phyloP scores from a whole-genome alignment of 805 yeast genomes.

The Saccharomyces kudriavzevii region DNA sequence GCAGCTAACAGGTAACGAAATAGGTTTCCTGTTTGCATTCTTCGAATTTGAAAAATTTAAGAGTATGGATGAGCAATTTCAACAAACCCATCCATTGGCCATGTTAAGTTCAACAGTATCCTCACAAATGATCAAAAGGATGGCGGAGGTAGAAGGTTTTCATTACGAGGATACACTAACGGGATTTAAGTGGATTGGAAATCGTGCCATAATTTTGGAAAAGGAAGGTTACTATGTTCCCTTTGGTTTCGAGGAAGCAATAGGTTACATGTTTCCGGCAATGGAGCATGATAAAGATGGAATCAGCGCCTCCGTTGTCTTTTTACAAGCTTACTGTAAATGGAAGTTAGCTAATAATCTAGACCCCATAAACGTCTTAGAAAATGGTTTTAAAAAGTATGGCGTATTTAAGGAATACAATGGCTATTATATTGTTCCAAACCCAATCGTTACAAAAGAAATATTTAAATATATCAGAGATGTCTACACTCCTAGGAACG shows the following conservation, averaged over 20 bases:
- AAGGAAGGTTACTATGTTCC: slow-evolving; percentile 60
- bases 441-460: slow-evolving; percentile 40
- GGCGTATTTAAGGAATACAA: slow-evolving; percentile 83
- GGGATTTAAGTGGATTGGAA: slow-evolving; percentile 97
- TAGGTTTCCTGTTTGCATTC: slow-evolving; percentile 77
- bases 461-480: slow-evolving; percentile 51
- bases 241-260: slow-evolving; percentile 91
- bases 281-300: slow-evolving; percentile 89
- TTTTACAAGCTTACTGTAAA: slow-evolving; percentile 55
- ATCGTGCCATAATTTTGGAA: slow-evolving; percentile 69
- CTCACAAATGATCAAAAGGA: slow-evolving; percentile 63
- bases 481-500: slow-evolving; percentile 17
- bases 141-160: slow-evolving; percentile 58
- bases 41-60: slow-evolving; percentile 39
- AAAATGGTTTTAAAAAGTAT: slow-evolving; percentile 50
- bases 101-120: slow-evolving; percentile 87
- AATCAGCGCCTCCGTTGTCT: slow-evolving; percentile 66
- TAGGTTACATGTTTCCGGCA: slow-evolving; percentile 82
- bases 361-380: slow-evolving; percentile 39
- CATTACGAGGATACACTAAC: slow-evolving; percentile 76
- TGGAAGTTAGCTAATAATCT: slow-evolving; percentile 41
- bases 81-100: slow-evolving; percentile 34
- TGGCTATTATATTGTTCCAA: slow-evolving; percentile 70
- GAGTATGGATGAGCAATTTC: slow-evolving; percentile 20
- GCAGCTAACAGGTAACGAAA: slow-evolving; percentile 85